phyloP scores from a whole-genome alignment of 1,139 yeast genomes.

The Candida mesenterica region DNA sequence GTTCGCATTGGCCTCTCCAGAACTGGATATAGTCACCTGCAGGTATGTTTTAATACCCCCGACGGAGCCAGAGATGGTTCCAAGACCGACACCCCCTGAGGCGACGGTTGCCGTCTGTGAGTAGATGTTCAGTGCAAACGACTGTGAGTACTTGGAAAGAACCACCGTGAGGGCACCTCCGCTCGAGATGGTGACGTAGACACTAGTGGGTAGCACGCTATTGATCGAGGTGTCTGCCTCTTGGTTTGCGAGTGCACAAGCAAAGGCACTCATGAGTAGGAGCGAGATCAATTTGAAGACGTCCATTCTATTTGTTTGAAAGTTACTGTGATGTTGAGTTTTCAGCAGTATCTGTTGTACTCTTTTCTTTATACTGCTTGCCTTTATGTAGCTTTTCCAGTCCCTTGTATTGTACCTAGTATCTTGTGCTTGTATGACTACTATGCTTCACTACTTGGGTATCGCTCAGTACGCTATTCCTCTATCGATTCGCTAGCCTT shows the following conservation, averaged over 20 bases:
- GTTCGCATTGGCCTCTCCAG: not conserved
- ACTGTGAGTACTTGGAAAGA: slow-evolving; percentile 30
- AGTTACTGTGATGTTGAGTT: not conserved
- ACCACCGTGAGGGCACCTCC: slow-evolving; percentile 30
- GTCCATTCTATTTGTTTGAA: slow-evolving; percentile 1
- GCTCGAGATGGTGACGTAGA: slow-evolving; percentile 38
- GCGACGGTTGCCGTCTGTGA: slow-evolving; percentile 19
- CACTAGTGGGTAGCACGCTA: slow-evolving; percentile 16
- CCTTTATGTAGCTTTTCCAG: no score
- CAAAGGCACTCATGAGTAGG: slow-evolving; percentile 4
- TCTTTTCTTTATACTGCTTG: no score
- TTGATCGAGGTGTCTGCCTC: slow-evolving; percentile 17
- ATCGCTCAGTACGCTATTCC: no score
- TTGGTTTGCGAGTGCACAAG: slow-evolving; percentile 25
- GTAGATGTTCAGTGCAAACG: slow-evolving; percentile 28
- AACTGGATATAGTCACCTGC: slow-evolving; percentile 24
- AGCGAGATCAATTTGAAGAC: slow-evolving; percentile 2
- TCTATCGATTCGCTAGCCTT: no score
- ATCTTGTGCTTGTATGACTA: no score
- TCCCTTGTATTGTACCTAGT: no score
- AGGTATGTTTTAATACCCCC: slow-evolving; percentile 36
- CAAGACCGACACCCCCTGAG: slow-evolving; percentile 40
- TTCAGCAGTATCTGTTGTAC: no score
- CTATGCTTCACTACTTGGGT: no score
- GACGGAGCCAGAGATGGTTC: slow-evolving; percentile 31